Evolutionary conservation across 345 rosid genomes (phyloP), one percentile per base, ranked within the genome.

Genomic region (Physaria fendleri): DNA sequence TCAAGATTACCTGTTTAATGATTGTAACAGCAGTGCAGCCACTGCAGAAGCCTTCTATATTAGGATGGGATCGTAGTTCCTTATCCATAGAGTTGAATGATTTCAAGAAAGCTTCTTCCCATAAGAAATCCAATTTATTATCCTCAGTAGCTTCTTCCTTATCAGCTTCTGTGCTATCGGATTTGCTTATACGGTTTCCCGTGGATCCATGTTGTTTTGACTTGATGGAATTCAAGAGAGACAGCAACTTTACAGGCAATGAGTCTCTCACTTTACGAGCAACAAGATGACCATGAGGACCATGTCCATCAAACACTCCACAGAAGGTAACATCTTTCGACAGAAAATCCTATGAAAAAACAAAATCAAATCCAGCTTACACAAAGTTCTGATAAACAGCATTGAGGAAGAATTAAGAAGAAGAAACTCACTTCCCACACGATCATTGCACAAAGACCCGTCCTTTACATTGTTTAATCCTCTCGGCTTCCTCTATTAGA

Each of bases 231-330:
- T 77, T 77, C 77, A 83, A 43, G 59, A 79, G 76, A 8, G 94
- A 82, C 38, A 82, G 70, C 55, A 93, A 76, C 74, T 85, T 93
- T 15, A 85, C 69, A 10, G 99, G 99, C 69, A 93, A 69, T 44
- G 85, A 71, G 54, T 93, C 99, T 78, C 96, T 87, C 58, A 93
- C 99, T 79, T 84, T 93, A 65, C 88, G 90, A 21, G 99, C 86
- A 62, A 94, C 99, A 43, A 83, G 96, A 81, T 94, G 99, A 38
- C 99, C 99, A 53, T 87, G 85, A 30, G 99, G 99, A 52, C 99
- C 99, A 68, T 94, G 99, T 65, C 99, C 99, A 77, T 94, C 99
- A 64, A 94, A 94, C 24, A 94, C 83, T 20, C 99, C 99, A 41
- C 96, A 90, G 53, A 94, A 90, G 3, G 82, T 94, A 71, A 79